Percentiles rank a stretch among this genome's conserved stretches.
phyloP scores from a whole-genome alignment of 805 yeast genomes.

The Starmera amethionina region DNA sequence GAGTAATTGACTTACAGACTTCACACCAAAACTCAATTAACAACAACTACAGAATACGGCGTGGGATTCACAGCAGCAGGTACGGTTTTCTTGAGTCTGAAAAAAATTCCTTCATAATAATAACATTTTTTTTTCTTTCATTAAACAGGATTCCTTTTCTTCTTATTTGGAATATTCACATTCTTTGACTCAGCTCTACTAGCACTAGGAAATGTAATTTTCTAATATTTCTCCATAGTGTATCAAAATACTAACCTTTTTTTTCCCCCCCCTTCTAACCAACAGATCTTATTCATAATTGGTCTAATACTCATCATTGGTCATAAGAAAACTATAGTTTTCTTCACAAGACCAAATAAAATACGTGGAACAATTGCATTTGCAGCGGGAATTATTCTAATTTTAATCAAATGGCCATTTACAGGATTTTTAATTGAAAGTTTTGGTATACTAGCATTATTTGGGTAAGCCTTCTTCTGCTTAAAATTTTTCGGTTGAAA shows the following conservation, averaged over 20 bases:
- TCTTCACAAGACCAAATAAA: conserved; percentile 82
- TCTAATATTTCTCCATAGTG: no score
- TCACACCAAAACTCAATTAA: neutral
- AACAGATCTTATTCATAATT: conserved; percentile 24
- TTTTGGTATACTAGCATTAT: conserved; percentile 81
- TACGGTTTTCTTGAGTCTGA: no score
- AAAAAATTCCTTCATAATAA: no score
- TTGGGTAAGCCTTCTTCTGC: no score
- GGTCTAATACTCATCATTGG: conserved; percentile 87
- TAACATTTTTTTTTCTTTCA: no score
- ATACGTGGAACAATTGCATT: conserved; percentile 82
- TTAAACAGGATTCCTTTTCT: conserved; percentile 47
- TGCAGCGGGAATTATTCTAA: conserved; percentile 61
- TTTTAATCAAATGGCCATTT: conserved; percentile 68
- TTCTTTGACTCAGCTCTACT: conserved; percentile 83
- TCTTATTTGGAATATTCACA: conserved; percentile 72
- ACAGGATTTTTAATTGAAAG: conserved; percentile 78
- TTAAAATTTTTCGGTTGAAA: no score
- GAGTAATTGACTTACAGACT: conserved; percentile 34
- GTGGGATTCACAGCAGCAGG: conserved; percentile 88
- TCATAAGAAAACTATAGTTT: conserved; percentile 67
- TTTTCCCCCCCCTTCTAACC: neutral
- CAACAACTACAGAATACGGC: conserved; percentile 56
- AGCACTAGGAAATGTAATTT: conserved; percentile 87
- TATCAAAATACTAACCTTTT: no score